These are phyloP conservation scores for Scenedesmus sp. DNA, from an alignment of 163 green algal species.

Conservation along the genomic window DNA sequence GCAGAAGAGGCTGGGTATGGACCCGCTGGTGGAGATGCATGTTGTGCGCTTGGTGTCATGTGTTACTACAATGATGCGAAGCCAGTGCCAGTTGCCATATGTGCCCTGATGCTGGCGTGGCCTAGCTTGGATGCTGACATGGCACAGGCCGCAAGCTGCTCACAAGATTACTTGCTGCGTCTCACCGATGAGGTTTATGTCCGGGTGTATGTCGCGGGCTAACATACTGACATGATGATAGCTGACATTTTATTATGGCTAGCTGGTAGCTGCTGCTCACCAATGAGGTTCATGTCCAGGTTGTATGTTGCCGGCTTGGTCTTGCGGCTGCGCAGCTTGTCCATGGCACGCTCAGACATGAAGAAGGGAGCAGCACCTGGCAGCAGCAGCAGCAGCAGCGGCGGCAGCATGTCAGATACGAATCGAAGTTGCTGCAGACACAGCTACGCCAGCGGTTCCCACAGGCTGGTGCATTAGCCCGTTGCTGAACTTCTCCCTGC, in stretches of 20 bases:
- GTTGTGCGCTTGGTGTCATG: no score
- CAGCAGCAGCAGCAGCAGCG: background rate
- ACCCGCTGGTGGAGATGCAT: no score
- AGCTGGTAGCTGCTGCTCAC: slow-evolving; percentile 55
- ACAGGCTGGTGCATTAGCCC: no score
- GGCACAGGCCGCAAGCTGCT: no score
- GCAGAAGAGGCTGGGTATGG: no score
- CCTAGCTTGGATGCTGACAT: no score
- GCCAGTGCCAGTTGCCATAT: background rate
- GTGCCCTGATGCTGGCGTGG: no score
- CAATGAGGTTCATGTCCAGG: slow-evolving; percentile 96
- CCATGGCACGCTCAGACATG: slow-evolving; percentile 82
- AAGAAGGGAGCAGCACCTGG: slow-evolving; percentile 74
- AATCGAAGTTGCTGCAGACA: background rate
- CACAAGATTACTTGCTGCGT: background rate
- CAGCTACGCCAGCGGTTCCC: no score
- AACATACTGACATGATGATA: no score
- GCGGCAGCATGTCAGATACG: background rate
- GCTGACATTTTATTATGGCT: no score
- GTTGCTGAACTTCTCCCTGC: no score
- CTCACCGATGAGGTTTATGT: background rate
- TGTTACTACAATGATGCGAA: no score
- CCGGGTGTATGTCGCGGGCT: background rate
- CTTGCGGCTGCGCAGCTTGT: slow-evolving; percentile 89
- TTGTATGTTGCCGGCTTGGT: slow-evolving; percentile 89